These are phyloP conservation scores for Citrus inodora DNA, from an alignment of 345 rosid genomes.

Conservation along the genomic window DNA sequence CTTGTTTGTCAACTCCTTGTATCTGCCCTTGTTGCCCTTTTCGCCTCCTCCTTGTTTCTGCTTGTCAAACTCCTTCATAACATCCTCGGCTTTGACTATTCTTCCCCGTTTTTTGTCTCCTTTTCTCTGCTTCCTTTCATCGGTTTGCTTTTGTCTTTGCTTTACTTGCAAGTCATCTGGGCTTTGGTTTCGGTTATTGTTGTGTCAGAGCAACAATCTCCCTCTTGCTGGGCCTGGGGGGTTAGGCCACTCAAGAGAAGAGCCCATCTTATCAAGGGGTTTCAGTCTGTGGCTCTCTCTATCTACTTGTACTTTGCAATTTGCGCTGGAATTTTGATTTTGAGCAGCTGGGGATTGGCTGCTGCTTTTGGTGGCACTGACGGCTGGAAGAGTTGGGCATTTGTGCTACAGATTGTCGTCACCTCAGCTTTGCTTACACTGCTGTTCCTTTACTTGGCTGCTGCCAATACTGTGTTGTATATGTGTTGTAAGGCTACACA, in stretches of 20 bases:
- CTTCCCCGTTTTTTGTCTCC: constrained; percentile 34
- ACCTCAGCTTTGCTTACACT: constrained; percentile 32
- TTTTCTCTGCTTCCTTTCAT: constrained; percentile 9
- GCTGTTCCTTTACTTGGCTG: constrained; percentile 36
- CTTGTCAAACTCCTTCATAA: constrained; percentile 21
- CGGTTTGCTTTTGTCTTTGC: constrained; percentile 13
- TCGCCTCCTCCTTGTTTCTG: constrained; percentile 23
- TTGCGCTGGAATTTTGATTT: constrained; percentile 20
- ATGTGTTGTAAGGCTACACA: constrained; percentile 64
- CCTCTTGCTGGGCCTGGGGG: constrained; percentile 67
- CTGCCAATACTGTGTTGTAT: constrained; percentile 56
- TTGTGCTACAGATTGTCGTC: constrained; percentile 44
- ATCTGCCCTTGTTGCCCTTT: constrained; percentile 22
- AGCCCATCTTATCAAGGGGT: constrained; percentile 40
- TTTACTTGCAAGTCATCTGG: constrained; percentile 47
- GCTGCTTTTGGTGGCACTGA: constrained; percentile 11
- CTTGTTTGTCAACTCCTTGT: constrained; percentile 23
- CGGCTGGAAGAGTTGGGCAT: constrained; percentile 41
- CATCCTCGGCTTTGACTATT: constrained; percentile 12
- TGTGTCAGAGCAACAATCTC: constrained; percentile 42
- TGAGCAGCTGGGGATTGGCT: constrained; percentile 20
- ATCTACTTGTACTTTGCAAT: constrained; percentile 29
- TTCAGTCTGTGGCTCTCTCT: constrained; percentile 40
- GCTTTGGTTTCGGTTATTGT: constrained; percentile 42
- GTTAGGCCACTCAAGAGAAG: constrained; percentile 63